Evolutionary conservation across 306 rosid species (phyloP).

Genomic region (Trifolium fragiferum): DNA sequence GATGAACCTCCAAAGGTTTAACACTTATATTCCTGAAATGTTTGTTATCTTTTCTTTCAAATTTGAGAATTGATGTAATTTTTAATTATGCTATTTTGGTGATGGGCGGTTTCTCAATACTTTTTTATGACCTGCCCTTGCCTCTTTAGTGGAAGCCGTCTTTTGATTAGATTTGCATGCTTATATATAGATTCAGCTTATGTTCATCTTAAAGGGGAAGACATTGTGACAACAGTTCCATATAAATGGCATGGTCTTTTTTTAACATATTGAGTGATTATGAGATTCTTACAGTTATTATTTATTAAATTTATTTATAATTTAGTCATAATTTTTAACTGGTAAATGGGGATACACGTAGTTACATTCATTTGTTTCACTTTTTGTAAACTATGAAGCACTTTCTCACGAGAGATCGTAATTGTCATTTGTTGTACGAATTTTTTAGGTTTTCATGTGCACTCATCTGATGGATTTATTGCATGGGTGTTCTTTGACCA

Average conservation of each 20-base stretch:
- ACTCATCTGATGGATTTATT: conserved; percentile 94
- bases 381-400: conserved; percentile 7
- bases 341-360: conserved; percentile 28
- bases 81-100: background rate
- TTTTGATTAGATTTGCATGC: conserved; percentile 11
- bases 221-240: conserved; percentile 4
- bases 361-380: conserved; percentile 23
- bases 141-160: conserved; percentile 14
- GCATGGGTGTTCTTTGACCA: conserved; percentile 66
- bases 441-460: conserved; percentile 82
- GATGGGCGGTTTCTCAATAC: conserved; percentile 8
- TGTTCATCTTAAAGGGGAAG: conserved; percentile 13
- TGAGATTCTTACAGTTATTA: background rate
- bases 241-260: background rate
- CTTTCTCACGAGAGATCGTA: conserved; percentile 14
- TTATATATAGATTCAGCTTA: background rate
- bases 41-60: conserved; percentile 36
- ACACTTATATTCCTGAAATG: conserved; percentile 37
- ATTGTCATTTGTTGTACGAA: conserved; percentile 29
- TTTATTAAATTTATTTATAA: too few species aligned
- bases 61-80: conserved; percentile 16
- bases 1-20: conserved; percentile 85
- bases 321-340: background rate
- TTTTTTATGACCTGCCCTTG: conserved; percentile 5
- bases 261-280: background rate